Evolutionary conservation across 345 rosid species (phyloP), one percentile per base, ranked within the genome.

Genomic region (Arabidopsis suecica): DNA sequence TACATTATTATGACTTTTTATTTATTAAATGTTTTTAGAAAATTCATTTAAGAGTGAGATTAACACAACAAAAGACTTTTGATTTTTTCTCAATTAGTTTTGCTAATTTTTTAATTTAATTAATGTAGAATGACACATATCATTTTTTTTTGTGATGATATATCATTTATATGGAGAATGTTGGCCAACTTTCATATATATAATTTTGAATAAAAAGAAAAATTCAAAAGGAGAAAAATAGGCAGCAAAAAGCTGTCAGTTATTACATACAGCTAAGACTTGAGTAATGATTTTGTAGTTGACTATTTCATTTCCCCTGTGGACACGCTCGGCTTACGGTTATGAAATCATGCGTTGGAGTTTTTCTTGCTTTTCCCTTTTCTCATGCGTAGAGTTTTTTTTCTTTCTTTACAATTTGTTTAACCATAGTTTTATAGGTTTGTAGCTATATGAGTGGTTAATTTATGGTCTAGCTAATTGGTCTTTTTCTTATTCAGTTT

Each of bases 261-360:
- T 62, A 72, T 54, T 3, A 53, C 18, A 64, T 57, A 73, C 71
- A 54, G 55, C 63, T 53, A 54, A 73, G 23, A 23, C 38, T 66
- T 74, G 60, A 66, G 50, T 7, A 65, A 22, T 34, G 49, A 34
- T 64, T 22, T 65, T 65, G 22, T 0, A 74, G 66, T 66, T 74
- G 51, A 66, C 72, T 66, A 57, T 37, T 37, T 57, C 1, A 36
- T 23, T 22, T 44, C 5, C 13, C 28, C 7, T 42, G 16, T 53
- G 12, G 14, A 71, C 59, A 60, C 59, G 18, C 68, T 70, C 55
- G 30, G 34, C 33, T 49, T 28, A 28, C 10, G 10, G 2, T 7
- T 69, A 11, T 16, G 34, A 30, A 18, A 49, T 32, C 28, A 30
- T 57, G 63, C 36, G 25, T 72, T 47, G 0, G 7, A 71, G 37